Base-by-base conservation (phyloP, 768 basidiomycete species). In the Fistulinella prunicolor region DNA sequence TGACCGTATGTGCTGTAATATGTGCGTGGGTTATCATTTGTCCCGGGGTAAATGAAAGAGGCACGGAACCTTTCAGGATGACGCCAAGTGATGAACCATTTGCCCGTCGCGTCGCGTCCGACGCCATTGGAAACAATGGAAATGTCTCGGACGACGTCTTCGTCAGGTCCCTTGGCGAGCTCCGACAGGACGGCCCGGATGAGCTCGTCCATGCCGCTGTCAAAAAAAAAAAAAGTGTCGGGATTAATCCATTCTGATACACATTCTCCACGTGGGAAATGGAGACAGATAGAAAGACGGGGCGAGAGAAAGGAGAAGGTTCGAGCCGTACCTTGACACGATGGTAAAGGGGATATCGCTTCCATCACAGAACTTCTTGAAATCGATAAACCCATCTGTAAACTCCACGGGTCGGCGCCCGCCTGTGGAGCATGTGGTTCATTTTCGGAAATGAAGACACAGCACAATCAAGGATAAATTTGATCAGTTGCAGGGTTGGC, bases 51-150 rank as follows among this genome's bases (percentile, higher is more conserved):
- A 34, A 13, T 4, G 32, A 13, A 34, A 16, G 5, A 34, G 12
- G 32, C 5, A 34, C 32, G 9, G 50, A 60, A 87, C 90, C 86
- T 89, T 14, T 88, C 79, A 1, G 94, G 94, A 66, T 97, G 93
- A 24, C 93, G 80, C 69, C 82, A 97, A 62, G 85, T 76, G 63
- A 97, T 89, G 46, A 79, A 76, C 86, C 94, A 94, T 51, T 62
- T 63, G 10, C 61, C 61, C 6, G 74, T 77, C 3, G 81, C 84
- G 49, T 85, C 80, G 20, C 80, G 72, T 40, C 86, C 71, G 36
- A 89, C 91, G 54, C 91, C 86, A 70, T 99, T 99, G n/a, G 94
- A 85, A 57, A 99, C 89, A 61, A 99, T 88, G 50, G 89, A 82
- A 45, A 98, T 94, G 29, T 82, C 75, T 38, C 79, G 71, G 4